These are phyloP conservation scores for Nadsonia starkeyi-henricii DNA, from an alignment of 1,139 yeast species.

Conservation along the genomic window DNA sequence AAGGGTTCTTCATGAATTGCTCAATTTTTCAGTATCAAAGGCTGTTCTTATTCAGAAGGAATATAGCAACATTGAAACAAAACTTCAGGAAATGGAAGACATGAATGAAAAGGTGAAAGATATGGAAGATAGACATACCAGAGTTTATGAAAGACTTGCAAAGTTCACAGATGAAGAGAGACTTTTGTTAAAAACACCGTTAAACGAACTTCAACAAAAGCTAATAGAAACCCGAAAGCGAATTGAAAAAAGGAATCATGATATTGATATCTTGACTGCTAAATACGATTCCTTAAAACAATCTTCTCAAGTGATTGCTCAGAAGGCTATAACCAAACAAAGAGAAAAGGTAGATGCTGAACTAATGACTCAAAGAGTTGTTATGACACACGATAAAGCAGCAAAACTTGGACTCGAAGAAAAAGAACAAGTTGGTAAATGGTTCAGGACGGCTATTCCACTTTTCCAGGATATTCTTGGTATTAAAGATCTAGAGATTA, in stretches of 20 bases:
- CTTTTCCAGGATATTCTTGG: conserved; percentile 10
- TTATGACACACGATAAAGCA: conserved; percentile 9
- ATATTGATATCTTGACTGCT: conserved; percentile 3
- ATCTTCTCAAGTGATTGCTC: conserved; percentile 13
- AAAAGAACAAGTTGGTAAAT: conserved; percentile 15
- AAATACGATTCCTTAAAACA: conserved; percentile 2
- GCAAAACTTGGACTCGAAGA: conserved; percentile 10
- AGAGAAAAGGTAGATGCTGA: conserved; percentile 14
- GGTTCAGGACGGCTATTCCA: conserved; percentile 12
- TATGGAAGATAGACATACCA: not conserved
- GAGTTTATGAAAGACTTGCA: not conserved
- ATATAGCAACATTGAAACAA: conserved; percentile 5
- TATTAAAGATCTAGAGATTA: conserved; percentile 7
- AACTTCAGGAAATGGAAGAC: conserved; percentile 2
- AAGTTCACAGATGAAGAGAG: not conserved
- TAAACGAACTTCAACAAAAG: conserved; percentile 6
- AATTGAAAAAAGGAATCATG: conserved; percentile 12
- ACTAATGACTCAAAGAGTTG: conserved; percentile 9
- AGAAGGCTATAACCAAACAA: conserved; percentile 17
- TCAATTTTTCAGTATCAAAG: conserved; percentile 4
- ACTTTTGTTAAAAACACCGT: not conserved
- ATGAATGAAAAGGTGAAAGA: not conserved
- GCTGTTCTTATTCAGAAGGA: conserved; percentile 6
- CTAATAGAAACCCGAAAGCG: conserved; percentile 1
- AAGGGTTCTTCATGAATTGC: conserved; percentile 8